A percentile compares a stretch with the other conserved stretches of the same genome.
phyloP scores from a whole-genome alignment of 345 rosid genomes.

The Eucalyptus marginata region DNA sequence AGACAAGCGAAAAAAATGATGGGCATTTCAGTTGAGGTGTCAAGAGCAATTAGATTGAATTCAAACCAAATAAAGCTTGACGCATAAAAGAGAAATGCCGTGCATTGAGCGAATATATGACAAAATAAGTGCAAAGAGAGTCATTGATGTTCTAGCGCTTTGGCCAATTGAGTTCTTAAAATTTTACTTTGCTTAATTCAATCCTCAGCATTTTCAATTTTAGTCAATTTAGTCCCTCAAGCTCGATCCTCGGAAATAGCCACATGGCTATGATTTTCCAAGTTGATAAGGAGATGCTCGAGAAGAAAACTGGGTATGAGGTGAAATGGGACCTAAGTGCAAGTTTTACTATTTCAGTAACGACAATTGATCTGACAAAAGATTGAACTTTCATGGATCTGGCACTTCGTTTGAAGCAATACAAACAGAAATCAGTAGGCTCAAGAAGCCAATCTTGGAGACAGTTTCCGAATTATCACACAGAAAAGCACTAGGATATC shows the following conservation, averaged over 20 bases:
- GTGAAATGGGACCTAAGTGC: background rate
- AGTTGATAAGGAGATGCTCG: background rate
- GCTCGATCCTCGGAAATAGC: too few species aligned
- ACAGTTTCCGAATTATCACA: background rate
- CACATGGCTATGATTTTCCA: too few species aligned
- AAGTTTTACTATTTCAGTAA: background rate
- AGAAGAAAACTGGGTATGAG: background rate
- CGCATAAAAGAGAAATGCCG: too few species aligned
- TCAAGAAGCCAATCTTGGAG: background rate
- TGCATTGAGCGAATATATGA: too few species aligned
- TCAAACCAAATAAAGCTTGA: too few species aligned
- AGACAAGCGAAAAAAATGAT: too few species aligned
- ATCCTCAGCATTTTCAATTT: background rate
- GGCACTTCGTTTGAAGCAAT: too few species aligned
- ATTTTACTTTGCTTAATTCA: background rate
- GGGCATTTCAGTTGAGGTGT: too few species aligned
- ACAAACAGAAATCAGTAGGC: background rate
- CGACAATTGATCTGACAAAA: too few species aligned
- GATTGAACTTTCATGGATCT: too few species aligned
- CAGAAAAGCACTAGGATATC: background rate
- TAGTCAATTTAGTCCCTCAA: background rate
- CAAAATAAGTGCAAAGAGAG: background rate
- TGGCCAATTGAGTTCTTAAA: background rate
- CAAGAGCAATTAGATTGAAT: too few species aligned
- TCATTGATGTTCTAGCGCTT: background rate